These are phyloP conservation scores for Phyllosticta citrichinensis DNA, from an alignment of 2,329 filamentous ascomycete genomes.

Conservation along the genomic window DNA sequence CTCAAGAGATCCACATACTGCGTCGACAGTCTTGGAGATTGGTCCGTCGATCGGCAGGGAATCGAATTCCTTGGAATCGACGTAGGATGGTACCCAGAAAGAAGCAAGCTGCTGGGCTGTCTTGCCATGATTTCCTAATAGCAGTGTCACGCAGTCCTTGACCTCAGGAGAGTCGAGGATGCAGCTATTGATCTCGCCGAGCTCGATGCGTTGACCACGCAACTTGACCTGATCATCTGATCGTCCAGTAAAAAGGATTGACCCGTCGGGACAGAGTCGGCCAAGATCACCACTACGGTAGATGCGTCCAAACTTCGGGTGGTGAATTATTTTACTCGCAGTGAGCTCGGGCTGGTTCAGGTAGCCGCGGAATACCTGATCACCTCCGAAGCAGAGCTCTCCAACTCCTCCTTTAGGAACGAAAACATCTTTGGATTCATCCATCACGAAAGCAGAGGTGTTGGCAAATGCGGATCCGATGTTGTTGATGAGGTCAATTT, in stretches of 20 bases:
- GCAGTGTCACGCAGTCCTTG: constrained; percentile 53
- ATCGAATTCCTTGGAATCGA: constrained; percentile 20
- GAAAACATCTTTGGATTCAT: constrained; percentile 25
- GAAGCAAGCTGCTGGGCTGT: constrained; percentile 48
- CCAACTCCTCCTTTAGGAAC: constrained; percentile 65
- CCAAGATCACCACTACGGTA: constrained; percentile 80
- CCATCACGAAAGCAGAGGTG: constrained; percentile 61
- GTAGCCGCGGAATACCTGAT: constrained; percentile 68
- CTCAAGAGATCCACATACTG: constrained; percentile 46
- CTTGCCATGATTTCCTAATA: constrained; percentile 36
- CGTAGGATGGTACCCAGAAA: constrained; percentile 52
- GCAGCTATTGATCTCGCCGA: constrained; percentile 61
- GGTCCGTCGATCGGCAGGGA: constrained; percentile 29
- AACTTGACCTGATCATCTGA: constrained; percentile 75
- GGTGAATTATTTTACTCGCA: constrained; percentile 55
- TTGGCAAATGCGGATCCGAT: constrained; percentile 68
- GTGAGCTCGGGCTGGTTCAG: constrained; percentile 56
- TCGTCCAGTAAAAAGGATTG: constrained; percentile 61
- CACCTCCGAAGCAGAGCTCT: constrained; percentile 78
- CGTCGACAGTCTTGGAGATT: constrained; percentile 17
- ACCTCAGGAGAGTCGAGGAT: constrained; percentile 45
- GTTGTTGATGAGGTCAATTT: constrained; percentile 55
- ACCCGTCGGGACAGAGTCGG: constrained; percentile 65
- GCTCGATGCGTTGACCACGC: constrained; percentile 68
- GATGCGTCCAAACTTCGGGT: constrained; percentile 58